Evolutionary conservation across 306 rosid genomes (phyloP).

Genomic region (Castanea crenata): DNA sequence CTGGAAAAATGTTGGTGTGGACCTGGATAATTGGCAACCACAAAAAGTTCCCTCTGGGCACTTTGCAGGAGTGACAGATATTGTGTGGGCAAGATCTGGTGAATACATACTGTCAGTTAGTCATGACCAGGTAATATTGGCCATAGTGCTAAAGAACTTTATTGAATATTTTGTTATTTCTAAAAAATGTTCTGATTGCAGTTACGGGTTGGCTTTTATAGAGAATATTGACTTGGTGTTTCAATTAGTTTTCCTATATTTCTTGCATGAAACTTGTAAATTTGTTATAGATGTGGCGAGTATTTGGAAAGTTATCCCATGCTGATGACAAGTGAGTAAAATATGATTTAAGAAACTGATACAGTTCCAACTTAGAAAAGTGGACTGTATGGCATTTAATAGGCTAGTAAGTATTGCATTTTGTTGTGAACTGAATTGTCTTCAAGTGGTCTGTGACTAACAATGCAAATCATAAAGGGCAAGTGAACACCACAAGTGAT

Average conservation of each 20-base stretch:
- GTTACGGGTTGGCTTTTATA: neutral
- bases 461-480: neutral
- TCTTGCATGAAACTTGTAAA: neutral
- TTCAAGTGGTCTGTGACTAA: neutral
- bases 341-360: neutral
- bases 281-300: neutral
- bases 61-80: conserved; percentile 78
- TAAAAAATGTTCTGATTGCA: neutral
- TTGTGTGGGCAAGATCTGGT: conserved; percentile 81
- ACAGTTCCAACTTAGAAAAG: neutral
- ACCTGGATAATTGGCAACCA: conserved; percentile 70
- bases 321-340: neutral
- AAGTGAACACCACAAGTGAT: neutral
- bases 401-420: neutral
- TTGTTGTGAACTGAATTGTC: neutral
- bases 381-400: neutral
- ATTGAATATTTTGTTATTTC: neutral
- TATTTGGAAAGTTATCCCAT: neutral
- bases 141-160: neutral
- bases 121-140: conserved; percentile 80
- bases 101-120: conserved; percentile 81
- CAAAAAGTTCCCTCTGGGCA: conserved; percentile 99
- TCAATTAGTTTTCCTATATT: neutral
- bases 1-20: conserved; percentile 75
- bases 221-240: neutral